Base-by-base conservation (phyloP, 768 basidiomycete genomes). In the Kwoniella bestiolae region DNA sequence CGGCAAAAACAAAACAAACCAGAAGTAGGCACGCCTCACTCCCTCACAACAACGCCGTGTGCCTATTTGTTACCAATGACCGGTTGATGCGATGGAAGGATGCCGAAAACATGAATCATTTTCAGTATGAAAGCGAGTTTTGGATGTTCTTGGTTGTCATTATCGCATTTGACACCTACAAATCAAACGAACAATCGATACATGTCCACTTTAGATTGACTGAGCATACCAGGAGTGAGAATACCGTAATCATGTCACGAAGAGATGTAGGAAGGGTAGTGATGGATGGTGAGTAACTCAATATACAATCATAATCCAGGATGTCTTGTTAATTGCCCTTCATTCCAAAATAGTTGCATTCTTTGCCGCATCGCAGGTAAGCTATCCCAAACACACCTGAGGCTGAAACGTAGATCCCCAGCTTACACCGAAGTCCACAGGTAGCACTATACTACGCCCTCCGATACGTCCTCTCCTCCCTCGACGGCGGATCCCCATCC, bases 361-460 rank as follows among this genome's bases (percentile, higher is more conserved):
- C 56, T 80, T 81, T 56, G 79, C 79, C 14, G 76, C 79, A 21
- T 78, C 79, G 1, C 80, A 81, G 59, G 76, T 76, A 53, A 61
- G 73, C 57, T 3, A 23, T 5, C 26, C 29, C 41, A 25, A n/a
- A 16, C 25, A n/a, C n/a, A n/a, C n/a, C n/a, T n/a, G n/a, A n/a
- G n/a, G n/a, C n/a, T n/a, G n/a, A n/a, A n/a, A n/a, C n/a, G n/a
- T n/a, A n/a, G n/a, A n/a, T n/a, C n/a, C n/a, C n/a, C n/a, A 7
- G 29, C 16, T 41, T 14, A 41, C 38, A 63, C 29, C 31, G 46
- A 18, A 38, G 44, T n/a, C 8, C 5, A 14, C 76, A 81, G 71
- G 71, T 82, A 11, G 79, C 79, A 31, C 75, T 83, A 29, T 83
- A 78, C 71, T 82, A 82, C 67, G 81, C 80, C 9, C 67, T 81